phyloP scores from a whole-genome alignment of 2,329 filamentous ascomycete species.

The Fusarium sp. region DNA sequence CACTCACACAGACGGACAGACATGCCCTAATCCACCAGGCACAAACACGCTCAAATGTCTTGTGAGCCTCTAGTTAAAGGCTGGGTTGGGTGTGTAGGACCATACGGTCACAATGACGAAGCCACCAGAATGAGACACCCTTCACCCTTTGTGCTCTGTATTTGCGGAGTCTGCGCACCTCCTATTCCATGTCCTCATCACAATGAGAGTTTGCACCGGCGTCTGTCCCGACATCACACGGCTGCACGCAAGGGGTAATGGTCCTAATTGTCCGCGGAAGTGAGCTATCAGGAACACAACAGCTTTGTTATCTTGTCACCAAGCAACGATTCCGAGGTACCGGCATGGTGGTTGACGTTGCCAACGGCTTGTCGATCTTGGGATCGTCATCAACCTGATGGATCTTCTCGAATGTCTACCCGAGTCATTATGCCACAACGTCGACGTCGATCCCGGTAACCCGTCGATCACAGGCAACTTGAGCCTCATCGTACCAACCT shows the following conservation, averaged over 20 bases:
- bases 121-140: background rate
- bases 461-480: background rate
- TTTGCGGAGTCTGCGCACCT: background rate
- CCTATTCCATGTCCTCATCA: background rate
- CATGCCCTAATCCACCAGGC: background rate
- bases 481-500: conserved; percentile 6
- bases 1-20: background rate
- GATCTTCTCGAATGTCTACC: conserved; percentile 7
- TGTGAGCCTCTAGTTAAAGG: background rate
- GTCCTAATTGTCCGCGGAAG: background rate
- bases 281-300: background rate
- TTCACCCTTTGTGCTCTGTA: background rate
- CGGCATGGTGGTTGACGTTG: background rate
- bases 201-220: background rate
- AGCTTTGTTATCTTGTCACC: background rate
- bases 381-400: background rate
- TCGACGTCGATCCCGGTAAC: background rate
- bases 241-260: background rate
- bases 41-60: background rate
- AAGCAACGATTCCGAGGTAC: background rate
- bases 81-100: background rate
- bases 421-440: conserved; percentile 6
- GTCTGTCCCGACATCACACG: background rate
- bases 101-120: conserved; percentile 1
- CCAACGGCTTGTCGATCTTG: conserved; percentile 7